Evolutionary conservation across 176 grass and related monocot genomes (phyloP).

Genomic region (Cenchrus americanus): DNA sequence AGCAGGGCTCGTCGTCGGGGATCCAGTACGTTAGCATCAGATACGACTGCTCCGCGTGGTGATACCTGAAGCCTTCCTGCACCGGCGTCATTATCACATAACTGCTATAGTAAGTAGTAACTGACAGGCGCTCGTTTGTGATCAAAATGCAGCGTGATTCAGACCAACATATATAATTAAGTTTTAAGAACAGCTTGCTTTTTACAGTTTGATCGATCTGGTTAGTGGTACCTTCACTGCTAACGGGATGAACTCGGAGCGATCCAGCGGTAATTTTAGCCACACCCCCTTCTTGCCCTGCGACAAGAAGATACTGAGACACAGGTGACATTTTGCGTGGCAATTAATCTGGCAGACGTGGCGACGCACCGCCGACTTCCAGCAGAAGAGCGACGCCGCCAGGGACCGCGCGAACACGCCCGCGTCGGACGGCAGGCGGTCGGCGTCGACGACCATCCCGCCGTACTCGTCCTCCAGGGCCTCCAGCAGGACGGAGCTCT

Average conservation of each 20-base stretch:
- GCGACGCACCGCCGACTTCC: slow-evolving; percentile 56
- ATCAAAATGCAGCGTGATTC: neutral
- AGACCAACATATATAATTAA: too few relatives aligned
- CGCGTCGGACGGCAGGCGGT: slow-evolving; percentile 45
- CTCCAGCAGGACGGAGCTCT: slow-evolving; percentile 42
- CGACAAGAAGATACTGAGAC: neutral
- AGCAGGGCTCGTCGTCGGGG: slow-evolving; percentile 61
- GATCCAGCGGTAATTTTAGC: slow-evolving; percentile 61
- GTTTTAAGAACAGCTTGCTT: too few relatives aligned
- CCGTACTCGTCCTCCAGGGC: slow-evolving; percentile 67
- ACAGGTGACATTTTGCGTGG: neutral
- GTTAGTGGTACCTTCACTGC: slow-evolving; percentile 57
- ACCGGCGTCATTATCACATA: too few relatives aligned
- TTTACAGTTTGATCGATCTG: too few relatives aligned
- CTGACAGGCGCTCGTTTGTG: neutral
- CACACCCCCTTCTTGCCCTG: slow-evolving; percentile 79
- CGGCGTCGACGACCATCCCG: slow-evolving; percentile 58
- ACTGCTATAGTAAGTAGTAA: neutral
- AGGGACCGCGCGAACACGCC: slow-evolving; percentile 47
- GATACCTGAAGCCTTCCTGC: slow-evolving; percentile 74
- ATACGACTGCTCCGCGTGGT: slow-evolving; percentile 73
- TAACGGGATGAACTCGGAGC: slow-evolving; percentile 63
- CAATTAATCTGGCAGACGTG: neutral
- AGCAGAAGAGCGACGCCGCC: slow-evolving; percentile 53
- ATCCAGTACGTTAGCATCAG: slow-evolving; percentile 84